These are phyloP conservation scores for Calycina marina DNA, from an alignment of 2,329 filamentous ascomycete genomes.

Conservation along the genomic window DNA sequence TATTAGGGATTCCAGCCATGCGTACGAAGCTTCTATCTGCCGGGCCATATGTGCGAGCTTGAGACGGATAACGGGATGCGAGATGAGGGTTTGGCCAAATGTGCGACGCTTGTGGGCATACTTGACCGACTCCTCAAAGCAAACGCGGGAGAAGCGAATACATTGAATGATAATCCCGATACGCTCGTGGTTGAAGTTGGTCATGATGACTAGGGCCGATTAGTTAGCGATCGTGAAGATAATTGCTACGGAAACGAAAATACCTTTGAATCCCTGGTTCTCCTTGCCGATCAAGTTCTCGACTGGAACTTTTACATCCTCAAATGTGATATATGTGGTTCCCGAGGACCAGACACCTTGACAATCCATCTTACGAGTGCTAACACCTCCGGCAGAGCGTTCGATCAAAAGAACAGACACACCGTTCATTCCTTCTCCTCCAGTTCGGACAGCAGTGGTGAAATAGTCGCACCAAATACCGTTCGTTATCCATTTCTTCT, in stretches of 20 bases:
- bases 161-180: conserved; percentile 98
- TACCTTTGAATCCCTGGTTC: conserved; percentile 89
- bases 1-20: conserved; percentile 91
- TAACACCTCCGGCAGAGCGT: conserved; percentile 69
- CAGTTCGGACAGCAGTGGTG: conserved; percentile 83
- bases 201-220: conserved; percentile 67
- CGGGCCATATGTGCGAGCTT: conserved; percentile 98
- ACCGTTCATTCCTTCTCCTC: conserved; percentile 85
- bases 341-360: conserved; percentile 93
- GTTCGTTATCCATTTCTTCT: conserved; percentile 99
- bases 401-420: conserved; percentile 86
- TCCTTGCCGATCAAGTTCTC: conserved; percentile 96
- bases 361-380: conserved; percentile 93
- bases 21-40: conserved; percentile 93
- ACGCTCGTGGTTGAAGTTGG: conserved; percentile 98
- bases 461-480: conserved; percentile 96
- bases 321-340: conserved; percentile 95
- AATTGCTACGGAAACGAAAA: neutral
- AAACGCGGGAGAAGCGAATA: conserved; percentile 86
- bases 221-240: conserved; percentile 3
- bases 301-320: conserved; percentile 98
- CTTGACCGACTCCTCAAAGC: conserved; percentile 91
- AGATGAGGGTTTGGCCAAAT: conserved; percentile 91
- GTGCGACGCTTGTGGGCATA: conserved; percentile 96
- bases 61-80: conserved; percentile 92